These are phyloP conservation scores for Phytophthora quininea DNA, from an alignment of 352 stramenopile genomes.

Conservation along the genomic window DNA sequence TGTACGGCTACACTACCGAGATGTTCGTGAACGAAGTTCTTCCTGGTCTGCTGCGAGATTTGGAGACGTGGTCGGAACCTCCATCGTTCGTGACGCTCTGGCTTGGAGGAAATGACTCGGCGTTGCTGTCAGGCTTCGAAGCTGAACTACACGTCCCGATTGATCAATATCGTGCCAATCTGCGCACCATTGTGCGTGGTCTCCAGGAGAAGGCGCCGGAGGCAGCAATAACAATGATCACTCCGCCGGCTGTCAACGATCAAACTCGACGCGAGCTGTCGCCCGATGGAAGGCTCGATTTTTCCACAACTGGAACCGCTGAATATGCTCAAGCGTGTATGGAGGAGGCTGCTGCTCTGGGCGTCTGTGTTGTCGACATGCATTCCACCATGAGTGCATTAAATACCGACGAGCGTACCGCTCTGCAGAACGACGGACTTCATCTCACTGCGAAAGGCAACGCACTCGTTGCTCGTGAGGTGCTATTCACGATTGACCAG, in stretches of 20 bases:
- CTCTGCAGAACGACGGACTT: constrained; percentile 38
- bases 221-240: constrained; percentile 33
- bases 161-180: constrained; percentile 45
- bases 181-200: constrained; percentile 38
- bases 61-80: constrained; percentile 26
- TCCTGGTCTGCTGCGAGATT: constrained; percentile 31
- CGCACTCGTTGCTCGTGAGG: constrained; percentile 23
- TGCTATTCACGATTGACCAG: constrained; percentile 27
- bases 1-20: constrained; percentile 41
- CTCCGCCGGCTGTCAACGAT: constrained; percentile 37
- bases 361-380: constrained; percentile 26
- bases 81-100: constrained; percentile 53
- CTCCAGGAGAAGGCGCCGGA: constrained; percentile 31
- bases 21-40: constrained; percentile 41
- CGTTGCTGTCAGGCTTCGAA: constrained; percentile 37
- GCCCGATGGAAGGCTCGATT: constrained; percentile 33
- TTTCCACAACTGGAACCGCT: constrained; percentile 31
- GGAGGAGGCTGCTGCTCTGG: constrained; percentile 18
- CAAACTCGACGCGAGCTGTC: constrained; percentile 18
- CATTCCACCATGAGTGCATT: constrained; percentile 33
- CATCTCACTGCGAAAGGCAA: constrained; percentile 43
- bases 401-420: constrained; percentile 14
- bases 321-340: constrained; percentile 36
- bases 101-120: constrained; percentile 72
- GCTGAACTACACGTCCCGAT: constrained; percentile 52